Conservation (phyloP, 2,329 filamentous ascomycete species). For the Paraphoma sp. region DNA sequence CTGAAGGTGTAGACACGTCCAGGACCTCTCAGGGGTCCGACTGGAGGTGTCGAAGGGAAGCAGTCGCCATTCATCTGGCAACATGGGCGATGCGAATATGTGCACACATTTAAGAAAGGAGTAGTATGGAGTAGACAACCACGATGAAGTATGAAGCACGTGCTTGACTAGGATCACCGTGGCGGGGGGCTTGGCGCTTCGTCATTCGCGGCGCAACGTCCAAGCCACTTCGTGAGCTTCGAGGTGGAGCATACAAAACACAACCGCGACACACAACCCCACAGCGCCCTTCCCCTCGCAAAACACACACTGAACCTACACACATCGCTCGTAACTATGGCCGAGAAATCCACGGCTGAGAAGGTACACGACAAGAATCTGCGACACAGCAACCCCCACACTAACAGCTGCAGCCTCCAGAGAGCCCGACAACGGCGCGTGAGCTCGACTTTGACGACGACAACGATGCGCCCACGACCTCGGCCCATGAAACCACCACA, state of each 20-base stretch:
- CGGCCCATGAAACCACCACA: slow-evolving; percentile 28
- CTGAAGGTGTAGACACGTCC: too few relatives aligned
- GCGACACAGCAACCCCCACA: slow-evolving; percentile 21
- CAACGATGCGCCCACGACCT: slow-evolving; percentile 50
- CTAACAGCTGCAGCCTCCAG: slow-evolving; percentile 27
- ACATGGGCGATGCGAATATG: too few relatives aligned
- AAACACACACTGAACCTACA: neutral
- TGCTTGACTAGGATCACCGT: neutral
- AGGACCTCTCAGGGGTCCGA: too few relatives aligned
- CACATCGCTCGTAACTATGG: slow-evolving; percentile 8
- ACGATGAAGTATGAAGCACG: neutral
- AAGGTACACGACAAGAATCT: slow-evolving; percentile 14
- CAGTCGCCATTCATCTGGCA: too few relatives aligned
- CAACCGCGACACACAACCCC: neutral
- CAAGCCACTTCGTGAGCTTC: neutral
- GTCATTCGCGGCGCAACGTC: neutral
- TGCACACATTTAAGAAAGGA: too few relatives aligned
- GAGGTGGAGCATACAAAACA: neutral
- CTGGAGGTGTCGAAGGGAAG: too few relatives aligned
- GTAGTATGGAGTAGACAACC: too few relatives aligned
- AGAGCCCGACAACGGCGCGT: slow-evolving; percentile 59
- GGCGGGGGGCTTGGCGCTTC: neutral
- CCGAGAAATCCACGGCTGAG: slow-evolving; percentile 21
- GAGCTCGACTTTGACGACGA: slow-evolving; percentile 66
- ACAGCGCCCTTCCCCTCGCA: neutral